Evolutionary conservation across 805 yeast genomes (phyloP), one percentile per base, ranked within the genome.

Genomic region (Lipomyces starkeyi): DNA sequence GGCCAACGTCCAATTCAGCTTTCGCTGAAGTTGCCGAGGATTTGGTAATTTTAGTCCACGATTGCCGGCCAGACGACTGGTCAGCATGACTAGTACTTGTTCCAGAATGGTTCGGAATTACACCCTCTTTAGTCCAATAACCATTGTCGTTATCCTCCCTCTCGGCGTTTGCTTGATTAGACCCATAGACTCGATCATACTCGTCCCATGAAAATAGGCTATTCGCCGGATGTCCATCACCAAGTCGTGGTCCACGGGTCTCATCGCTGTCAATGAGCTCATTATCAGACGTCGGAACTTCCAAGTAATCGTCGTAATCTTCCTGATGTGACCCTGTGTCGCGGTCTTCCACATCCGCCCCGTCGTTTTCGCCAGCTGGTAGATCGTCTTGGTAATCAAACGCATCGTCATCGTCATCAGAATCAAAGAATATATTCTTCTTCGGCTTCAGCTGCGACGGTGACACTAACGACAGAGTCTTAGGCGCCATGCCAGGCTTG

Each of bases 171-270:
- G 20, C 20, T 17, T 4, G 22, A 43, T 13, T 37, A 13, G 43
- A 14, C 5, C 49, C 49, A n/a, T 43, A 17, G 22, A 43, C 22
- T 43, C 49, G 49, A 25, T 53, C 56, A 29, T 53, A 53, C 34
- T 53, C 56, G 56, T 53, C 56, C 56, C 56, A 53, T 43, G 49
- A 43, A n/a, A 43, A 43, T n/a, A 43, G 9, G 14, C 49, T 43
- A 43, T n/a, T 43, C 9, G 49, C 20, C 8, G 22, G 8, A 13
- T 6, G 49, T 7, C 49, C 49, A 8, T 11, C n/a, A 17, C 7
- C 22, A 7, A n/a, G 22, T n/a, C 9, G 49, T 17, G 20, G 20
- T 43, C 49, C 49, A 43, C 22, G 49, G 7, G 11, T 43, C 49
- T 43, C 49, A 7, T n/a, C 49, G 20, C 11, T 25, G 49, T 17